Evolutionary conservation across 1,284 basidiomycete genomes (phyloP), one percentile per base, ranked within the genome.

Genomic region (Cryptococcus maquisensis): DNA sequence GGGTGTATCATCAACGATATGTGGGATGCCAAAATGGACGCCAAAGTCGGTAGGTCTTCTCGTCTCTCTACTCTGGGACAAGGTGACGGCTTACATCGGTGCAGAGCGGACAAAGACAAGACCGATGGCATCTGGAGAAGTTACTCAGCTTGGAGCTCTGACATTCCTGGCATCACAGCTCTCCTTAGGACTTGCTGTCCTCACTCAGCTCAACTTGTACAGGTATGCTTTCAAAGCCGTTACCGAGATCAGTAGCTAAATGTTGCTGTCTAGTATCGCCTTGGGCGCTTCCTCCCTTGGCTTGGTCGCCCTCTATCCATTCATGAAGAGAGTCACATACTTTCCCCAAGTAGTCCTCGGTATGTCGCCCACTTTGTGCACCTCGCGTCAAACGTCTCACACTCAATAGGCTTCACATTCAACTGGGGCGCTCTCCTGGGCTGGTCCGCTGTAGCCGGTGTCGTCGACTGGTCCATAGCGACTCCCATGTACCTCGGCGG

Each of bases 1-100:
- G 96, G 96, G 5, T 99, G 96, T 73, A 98, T 92, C 0, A 96
- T 98, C 68, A 98, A 98, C 72, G 96, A 99, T 72, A 87, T 99
- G 85, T 98, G 96, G 94, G 96, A 99, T 73, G 81, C 82, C 60
- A 84, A 90, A 64, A 82, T 97, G 55, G 96, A 99, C 78, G 86
- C 84, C 67, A 84, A 86, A 53, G 96, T 98, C 48, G 90, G 92
- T 93, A 69, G 69, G 90, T 73, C 20, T 5, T 16, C n/a, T n/a
- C 9, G 24, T 32, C 5, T 49, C 21, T 32, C 37, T 16, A 8
- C 21, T 36, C n/a, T 4, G 18, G 10, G 50, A 20, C 37, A 1
- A 45, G 24, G 26, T 54, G 24, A 18, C n/a, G 41, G 37, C 26
- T 37, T 12, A 24, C 18, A 44, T 9, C 21, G 24, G 13, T 45